phyloP scores from a whole-genome alignment of 768 basidiomycete species.

The Leccinum subgranulosum region DNA sequence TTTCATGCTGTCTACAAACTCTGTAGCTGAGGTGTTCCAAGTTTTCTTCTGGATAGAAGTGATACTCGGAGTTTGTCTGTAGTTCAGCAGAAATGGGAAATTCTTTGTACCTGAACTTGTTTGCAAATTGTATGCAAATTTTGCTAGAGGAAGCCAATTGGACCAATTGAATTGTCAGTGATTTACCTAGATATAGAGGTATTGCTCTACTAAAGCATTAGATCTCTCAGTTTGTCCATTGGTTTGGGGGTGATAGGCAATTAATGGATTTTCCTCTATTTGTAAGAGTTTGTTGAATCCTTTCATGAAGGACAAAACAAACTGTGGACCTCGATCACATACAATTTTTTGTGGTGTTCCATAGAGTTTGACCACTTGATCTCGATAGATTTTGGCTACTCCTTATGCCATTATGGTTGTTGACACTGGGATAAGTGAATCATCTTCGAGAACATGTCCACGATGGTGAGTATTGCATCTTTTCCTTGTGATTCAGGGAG shows the following conservation, averaged over 20 bases:
- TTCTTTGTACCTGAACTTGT: neutral
- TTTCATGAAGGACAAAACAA: neutral
- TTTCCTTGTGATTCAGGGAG: neutral
- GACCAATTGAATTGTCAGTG: neutral
- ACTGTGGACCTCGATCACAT: neutral
- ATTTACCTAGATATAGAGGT: accelerated
- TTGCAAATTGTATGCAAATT: neutral
- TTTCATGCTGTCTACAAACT: neutral
- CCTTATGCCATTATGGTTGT: neutral
- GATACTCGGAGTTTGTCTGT: neutral
- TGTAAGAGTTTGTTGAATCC: neutral
- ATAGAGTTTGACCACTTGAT: neutral
- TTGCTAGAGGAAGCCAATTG: neutral
- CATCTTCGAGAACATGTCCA: neutral
- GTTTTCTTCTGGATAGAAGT: too few species aligned
- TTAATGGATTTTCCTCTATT: neutral
- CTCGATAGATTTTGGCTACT: neutral
- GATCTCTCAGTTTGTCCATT: neutral
- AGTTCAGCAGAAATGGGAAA: neutral
- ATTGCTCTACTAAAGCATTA: neutral
- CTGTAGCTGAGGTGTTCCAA: accelerated
- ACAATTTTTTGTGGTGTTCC: neutral
- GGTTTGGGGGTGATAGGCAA: neutral
- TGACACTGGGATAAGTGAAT: neutral
- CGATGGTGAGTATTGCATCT: neutral